phyloP scores from a whole-genome alignment of 352 stramenopile species.

The Phytophthora pinifolia region DNA sequence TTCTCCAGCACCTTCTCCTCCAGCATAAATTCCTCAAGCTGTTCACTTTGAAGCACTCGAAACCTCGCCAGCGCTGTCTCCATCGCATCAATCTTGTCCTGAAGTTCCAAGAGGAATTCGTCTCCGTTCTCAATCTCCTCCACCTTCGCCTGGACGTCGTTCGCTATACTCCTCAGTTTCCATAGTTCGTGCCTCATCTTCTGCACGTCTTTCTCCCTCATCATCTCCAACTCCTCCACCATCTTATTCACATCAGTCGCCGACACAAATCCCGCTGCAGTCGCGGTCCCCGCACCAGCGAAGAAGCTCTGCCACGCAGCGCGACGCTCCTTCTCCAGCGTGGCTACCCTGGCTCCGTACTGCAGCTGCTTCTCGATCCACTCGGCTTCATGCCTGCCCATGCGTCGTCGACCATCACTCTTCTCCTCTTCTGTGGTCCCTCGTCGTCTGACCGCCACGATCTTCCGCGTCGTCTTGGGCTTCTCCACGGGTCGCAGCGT shows the following conservation, averaged over 20 bases:
- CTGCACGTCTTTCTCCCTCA: conserved; percentile 28
- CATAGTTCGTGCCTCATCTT: conserved; percentile 42
- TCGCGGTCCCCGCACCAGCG: conserved; percentile 24
- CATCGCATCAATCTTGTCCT: conserved; percentile 53
- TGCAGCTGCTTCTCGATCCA: conserved; percentile 71
- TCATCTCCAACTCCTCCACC: conserved; percentile 37
- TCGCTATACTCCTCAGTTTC: conserved; percentile 29
- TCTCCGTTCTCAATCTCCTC: conserved; percentile 47
- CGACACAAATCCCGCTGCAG: conserved; percentile 11
- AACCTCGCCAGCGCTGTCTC: conserved; percentile 47
- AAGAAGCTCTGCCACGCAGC: conserved; percentile 57
- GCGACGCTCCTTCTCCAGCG: conserved; percentile 59
- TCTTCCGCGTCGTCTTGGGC: conserved; percentile 26
- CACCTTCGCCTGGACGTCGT: conserved; percentile 43
- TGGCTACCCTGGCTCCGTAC: conserved; percentile 35
- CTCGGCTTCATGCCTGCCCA: conserved; percentile 45
- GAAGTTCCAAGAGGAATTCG: conserved; percentile 48
- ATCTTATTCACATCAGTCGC: conserved; percentile 42
- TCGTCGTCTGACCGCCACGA: conserved; percentile 41
- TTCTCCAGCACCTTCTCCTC: conserved; percentile 65
- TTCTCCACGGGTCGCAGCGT: not conserved
- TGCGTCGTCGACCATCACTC: conserved; percentile 14
- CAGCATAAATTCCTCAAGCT: conserved; percentile 46
- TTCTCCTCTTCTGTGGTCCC: not conserved
- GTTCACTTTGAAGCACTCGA: conserved; percentile 31